Evolutionary conservation across 2,329 filamentous ascomycete species (phyloP).

Genomic region (Epichloe gansuensis): DNA sequence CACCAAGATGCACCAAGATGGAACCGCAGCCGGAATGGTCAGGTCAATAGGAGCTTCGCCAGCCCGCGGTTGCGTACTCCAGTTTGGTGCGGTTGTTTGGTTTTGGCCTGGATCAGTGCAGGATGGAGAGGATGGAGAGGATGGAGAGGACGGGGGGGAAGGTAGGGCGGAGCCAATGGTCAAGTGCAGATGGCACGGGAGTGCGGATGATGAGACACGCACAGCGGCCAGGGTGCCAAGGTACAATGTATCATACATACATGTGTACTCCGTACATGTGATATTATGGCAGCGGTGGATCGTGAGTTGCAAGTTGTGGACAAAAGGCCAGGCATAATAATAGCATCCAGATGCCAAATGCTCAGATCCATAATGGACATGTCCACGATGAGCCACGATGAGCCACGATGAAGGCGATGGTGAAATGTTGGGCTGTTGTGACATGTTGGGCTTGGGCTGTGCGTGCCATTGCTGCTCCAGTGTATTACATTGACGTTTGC

Average conservation of each 20-base stretch:
- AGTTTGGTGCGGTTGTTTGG: background rate
- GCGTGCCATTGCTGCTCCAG: no score
- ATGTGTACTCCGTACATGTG: no score
- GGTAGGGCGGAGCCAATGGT: conserved; percentile 2
- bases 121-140: background rate
- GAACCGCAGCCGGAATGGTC: background rate
- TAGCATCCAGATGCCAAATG: no score
- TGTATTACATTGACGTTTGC: no score
- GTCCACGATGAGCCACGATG: no score
- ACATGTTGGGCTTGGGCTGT: no score
- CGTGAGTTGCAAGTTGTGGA: background rate
- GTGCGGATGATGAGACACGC: background rate
- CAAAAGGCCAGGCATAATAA: no score
- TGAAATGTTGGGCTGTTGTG: no score
- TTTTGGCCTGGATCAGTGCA: background rate
- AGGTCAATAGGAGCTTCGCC: background rate
- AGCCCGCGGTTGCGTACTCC: background rate
- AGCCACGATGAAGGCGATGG: no score
- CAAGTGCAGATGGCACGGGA: background rate
- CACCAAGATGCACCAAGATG: background rate
- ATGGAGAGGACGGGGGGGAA: background rate
- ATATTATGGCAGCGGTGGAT: no score
- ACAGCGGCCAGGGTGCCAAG: background rate
- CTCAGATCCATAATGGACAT: no score
- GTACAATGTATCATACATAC: no score